phyloP scores from a whole-genome alignment of 164 flowering plant genomes.

The Tinospora cordifolia region DNA sequence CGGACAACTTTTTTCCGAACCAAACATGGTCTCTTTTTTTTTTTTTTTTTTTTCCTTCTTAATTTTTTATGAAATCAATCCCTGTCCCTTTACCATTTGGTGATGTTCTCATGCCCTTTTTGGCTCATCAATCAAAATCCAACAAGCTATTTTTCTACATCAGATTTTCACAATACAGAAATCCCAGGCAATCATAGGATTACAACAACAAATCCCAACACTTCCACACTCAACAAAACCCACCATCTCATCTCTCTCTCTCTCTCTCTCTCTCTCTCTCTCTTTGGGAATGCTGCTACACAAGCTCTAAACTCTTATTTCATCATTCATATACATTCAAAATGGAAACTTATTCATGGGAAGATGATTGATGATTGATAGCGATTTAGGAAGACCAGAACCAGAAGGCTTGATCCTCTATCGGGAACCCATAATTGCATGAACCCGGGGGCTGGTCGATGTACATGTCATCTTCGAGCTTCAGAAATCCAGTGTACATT shows the following conservation, averaged over 20 bases:
- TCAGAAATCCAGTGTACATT: constrained; percentile 30
- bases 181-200: neutral
- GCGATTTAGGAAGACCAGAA: constrained; percentile 50
- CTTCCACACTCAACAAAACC: neutral
- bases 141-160: neutral
- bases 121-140: neutral
- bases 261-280: too few relatives aligned
- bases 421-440: constrained; percentile 37
- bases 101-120: neutral
- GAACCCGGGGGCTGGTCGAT: constrained; percentile 35
- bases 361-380: neutral
- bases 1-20: neutral
- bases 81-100: neutral
- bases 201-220: neutral
- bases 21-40: too few relatives aligned
- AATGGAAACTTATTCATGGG: neutral
- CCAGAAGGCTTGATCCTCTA: constrained; percentile 57
- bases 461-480: constrained; percentile 39
- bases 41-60: too few relatives aligned
- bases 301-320: neutral
- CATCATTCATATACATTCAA: neutral
- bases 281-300: too few relatives aligned
- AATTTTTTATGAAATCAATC: neutral
- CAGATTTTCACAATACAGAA: neutral
- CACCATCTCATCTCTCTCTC: neutral